Conservation (phyloP, 805 yeast genomes). For the Lachancea meyersii region DNA sequence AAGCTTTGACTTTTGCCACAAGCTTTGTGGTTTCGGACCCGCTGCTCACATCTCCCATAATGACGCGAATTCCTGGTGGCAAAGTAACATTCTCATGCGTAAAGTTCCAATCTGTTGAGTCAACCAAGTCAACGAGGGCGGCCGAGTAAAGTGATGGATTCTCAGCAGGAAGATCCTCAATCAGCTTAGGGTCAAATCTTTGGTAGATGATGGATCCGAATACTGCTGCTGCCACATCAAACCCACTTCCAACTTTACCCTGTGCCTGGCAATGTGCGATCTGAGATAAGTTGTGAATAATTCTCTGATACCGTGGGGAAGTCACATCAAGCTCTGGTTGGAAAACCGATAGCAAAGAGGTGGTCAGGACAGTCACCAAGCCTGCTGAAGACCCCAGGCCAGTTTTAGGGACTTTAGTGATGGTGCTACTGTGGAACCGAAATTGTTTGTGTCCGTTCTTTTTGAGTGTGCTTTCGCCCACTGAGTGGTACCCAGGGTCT, state of each 20-base stretch:
- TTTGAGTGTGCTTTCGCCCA: conserved; percentile 39
- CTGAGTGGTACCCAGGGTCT: conserved; percentile 87
- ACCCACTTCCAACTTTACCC: conserved; percentile 93
- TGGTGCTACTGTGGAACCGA: conserved; percentile 51
- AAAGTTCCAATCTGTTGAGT: conserved; percentile 54
- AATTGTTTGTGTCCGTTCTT: conserved; percentile 41
- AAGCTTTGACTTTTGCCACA: conserved; percentile 65
- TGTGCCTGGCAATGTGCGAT: conserved; percentile 91
- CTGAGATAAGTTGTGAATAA: conserved; percentile 82
- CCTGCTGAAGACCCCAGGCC: conserved; percentile 98
- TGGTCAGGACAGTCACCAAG: conserved; percentile 69
- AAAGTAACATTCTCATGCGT: conserved; percentile 48
- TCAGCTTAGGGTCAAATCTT: conserved; percentile 59
- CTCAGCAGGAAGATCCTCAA: conserved; percentile 34
- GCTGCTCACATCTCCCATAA: conserved; percentile 90
- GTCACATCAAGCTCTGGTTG: conserved; percentile 31
- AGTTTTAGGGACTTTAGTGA: conserved; percentile 78
- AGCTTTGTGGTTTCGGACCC: conserved; percentile 94
- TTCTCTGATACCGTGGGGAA: conserved; percentile 19
- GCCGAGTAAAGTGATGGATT: conserved; percentile 25
- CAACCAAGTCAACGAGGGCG: conserved; percentile 35
- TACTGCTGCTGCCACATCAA: conserved; percentile 93
- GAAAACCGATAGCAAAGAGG: conserved; percentile 56
- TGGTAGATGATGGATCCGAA: conserved; percentile 82
- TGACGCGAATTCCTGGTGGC: conserved; percentile 60